A percentile compares a stretch with the other conserved stretches of the same genome.
Evolutionary conservation across 192 early-diverging fungal genomes (phyloP).

Genomic region (Umbelopsis ramanniana): DNA sequence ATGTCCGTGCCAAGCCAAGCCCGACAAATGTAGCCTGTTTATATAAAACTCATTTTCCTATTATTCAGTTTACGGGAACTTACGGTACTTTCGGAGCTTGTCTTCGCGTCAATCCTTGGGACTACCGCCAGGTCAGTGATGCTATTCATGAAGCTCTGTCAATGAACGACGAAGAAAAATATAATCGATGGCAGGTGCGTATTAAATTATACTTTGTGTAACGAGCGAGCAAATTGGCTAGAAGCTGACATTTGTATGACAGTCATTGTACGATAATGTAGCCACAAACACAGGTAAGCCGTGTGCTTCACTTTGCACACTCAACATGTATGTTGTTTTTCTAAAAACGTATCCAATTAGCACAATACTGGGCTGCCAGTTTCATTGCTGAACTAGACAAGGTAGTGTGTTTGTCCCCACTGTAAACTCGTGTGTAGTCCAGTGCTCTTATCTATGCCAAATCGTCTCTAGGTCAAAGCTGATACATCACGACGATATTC

Average conservation of each 20-base stretch:
- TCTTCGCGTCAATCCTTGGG: conserved; percentile 96
- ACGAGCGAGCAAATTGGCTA: background rate
- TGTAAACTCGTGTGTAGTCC: background rate
- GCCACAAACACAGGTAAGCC: conserved; percentile 60
- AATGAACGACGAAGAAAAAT: conserved; percentile 81
- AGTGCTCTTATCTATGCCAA: background rate
- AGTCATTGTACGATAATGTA: conserved; percentile 67
- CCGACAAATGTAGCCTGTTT: background rate
- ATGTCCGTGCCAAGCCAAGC: background rate
- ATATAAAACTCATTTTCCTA: background rate
- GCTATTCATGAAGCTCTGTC: conserved; percentile 89
- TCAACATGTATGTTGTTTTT: background rate
- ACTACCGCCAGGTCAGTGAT: conserved; percentile 82
- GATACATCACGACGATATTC: conserved; percentile 54
- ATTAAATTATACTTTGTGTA: background rate
- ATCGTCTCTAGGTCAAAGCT: conserved; percentile 32
- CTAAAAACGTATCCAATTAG: conserved; percentile 12
- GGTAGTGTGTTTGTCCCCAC: conserved; percentile 20
- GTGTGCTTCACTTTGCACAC: too few species aligned
- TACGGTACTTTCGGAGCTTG: conserved; percentile 87
- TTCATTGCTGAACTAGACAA: conserved; percentile 62
- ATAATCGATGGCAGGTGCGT: conserved; percentile 66
- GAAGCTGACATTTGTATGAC: background rate
- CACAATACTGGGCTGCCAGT: conserved; percentile 68
- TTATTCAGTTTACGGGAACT: conserved; percentile 86